Conservation (phyloP, 306 rosid genomes). For the Notholithocarpus densiflorus region DNA sequence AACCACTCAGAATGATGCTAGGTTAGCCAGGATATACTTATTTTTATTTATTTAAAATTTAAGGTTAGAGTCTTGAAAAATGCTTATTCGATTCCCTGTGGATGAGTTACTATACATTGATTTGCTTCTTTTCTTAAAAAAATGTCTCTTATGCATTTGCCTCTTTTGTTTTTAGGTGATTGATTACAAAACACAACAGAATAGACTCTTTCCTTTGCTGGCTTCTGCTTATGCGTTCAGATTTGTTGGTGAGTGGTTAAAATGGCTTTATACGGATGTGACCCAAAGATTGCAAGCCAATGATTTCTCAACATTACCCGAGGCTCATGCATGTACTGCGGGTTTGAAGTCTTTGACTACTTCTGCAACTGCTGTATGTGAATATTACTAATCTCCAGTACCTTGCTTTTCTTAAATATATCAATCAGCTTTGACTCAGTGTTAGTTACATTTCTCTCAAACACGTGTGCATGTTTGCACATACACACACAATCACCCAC, state of each 20-base stretch:
- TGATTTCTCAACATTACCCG: conserved; percentile 86
- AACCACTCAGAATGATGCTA: not conserved
- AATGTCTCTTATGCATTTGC: conserved; percentile 16
- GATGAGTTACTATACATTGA: conserved; percentile 6
- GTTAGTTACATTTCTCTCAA: not conserved
- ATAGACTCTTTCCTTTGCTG: conserved; percentile 92
- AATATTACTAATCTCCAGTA: conserved; percentile 1
- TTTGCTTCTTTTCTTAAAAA: not conserved
- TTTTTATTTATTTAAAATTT: not conserved
- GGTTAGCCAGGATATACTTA: not conserved
- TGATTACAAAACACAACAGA: conserved; percentile 95
- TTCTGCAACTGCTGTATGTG: conserved; percentile 82
- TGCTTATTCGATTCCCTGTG: not conserved
- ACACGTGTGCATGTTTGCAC: not conserved
- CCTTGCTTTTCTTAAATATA: not conserved
- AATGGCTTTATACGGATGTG: conserved; percentile 88
- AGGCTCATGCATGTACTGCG: conserved; percentile 98
- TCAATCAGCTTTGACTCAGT: not conserved
- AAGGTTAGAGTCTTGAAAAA: not conserved
- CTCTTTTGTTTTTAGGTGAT: conserved; percentile 62
- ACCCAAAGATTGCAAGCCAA: conserved; percentile 70
- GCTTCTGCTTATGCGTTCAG: conserved; percentile 98
- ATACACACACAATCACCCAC: not conserved
- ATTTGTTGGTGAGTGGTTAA: conserved; percentile 91
- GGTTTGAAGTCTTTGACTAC: conserved; percentile 97